A percentile compares a stretch with the other conserved stretches of the same genome.
phyloP scores from a whole-genome alignment of 352 stramenopile genomes.

The Pythium monospermum region DNA sequence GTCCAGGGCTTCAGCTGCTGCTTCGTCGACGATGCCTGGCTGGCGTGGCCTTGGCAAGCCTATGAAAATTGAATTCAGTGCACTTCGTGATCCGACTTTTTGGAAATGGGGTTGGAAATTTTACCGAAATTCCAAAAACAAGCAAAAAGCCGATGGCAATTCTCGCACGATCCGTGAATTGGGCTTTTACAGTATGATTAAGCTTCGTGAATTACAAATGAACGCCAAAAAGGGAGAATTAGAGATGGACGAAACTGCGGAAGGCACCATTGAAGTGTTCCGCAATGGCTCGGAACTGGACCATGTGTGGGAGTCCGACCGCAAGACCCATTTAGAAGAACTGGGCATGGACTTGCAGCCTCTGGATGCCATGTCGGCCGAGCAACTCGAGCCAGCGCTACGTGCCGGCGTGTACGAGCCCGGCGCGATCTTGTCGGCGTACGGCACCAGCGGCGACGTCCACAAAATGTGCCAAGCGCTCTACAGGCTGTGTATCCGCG shows the following conservation, averaged over 20 bases:
- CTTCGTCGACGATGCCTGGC: conserved; percentile 2
- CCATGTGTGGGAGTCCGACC: conserved; percentile 68
- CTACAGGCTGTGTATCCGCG: conserved; percentile 67
- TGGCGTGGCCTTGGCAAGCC: conserved; percentile 49
- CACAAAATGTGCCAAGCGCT: conserved; percentile 87
- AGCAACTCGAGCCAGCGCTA: conserved; percentile 64
- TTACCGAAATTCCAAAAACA: conserved; percentile 75
- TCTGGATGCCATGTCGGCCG: conserved; percentile 45
- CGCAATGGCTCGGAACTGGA: conserved; percentile 43
- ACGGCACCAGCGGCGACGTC: conserved; percentile 82
- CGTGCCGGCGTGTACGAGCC: conserved; percentile 49
- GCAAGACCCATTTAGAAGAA: conserved; percentile 61
- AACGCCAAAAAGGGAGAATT: conserved; percentile 73
- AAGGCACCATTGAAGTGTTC: conserved; percentile 84
- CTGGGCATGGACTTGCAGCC: conserved; percentile 76
- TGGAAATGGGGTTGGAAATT: conserved; percentile 87
- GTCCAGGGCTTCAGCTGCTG: conserved; percentile 2
- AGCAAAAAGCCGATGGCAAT: conserved; percentile 66
- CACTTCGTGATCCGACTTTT: conserved; percentile 75
- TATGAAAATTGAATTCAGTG: conserved; percentile 81
- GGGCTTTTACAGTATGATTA: conserved; percentile 85
- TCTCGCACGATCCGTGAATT: conserved; percentile 77
- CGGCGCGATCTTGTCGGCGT: conserved; percentile 71
- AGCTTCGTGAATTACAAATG: conserved; percentile 71
- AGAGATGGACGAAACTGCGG: conserved; percentile 83